Percentiles rank a stretch among this genome's conserved stretches.
Conservation (phyloP, 2,329 filamentous ascomycete species). For the Calonectria naviculata region DNA sequence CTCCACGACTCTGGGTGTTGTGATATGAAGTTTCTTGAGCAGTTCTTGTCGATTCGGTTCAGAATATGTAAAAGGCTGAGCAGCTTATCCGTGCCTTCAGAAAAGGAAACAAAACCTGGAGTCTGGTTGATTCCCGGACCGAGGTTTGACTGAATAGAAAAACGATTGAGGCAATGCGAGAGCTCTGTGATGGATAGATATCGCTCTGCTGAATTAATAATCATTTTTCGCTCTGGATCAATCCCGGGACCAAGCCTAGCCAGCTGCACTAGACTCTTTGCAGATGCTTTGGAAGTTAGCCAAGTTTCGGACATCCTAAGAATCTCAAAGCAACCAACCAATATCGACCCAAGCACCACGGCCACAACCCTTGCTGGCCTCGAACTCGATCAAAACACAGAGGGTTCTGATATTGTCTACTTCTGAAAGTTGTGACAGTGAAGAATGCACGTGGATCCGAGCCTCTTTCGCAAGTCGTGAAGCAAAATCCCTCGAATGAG, state of each 20-base stretch:
- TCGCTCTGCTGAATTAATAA: not conserved
- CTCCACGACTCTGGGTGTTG: not conserved
- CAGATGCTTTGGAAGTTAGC: not conserved
- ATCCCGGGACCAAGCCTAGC: not conserved
- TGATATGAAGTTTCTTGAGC: not conserved
- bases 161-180: not conserved
- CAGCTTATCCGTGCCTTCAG: not conserved
- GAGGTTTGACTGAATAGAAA: not conserved
- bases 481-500: not conserved
- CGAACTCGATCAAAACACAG: constrained; percentile 14
- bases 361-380: not conserved
- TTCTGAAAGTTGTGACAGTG: not conserved
- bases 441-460: not conserved
- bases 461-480: not conserved
- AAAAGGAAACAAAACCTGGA: not conserved
- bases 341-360: constrained; percentile 17
- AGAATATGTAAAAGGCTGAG: not conserved
- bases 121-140: not conserved
- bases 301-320: not conserved
- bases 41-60: not conserved
- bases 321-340: not conserved
- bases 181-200: constrained; percentile 1
- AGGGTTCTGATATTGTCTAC: not conserved
- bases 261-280: not conserved
- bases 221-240: not conserved